A percentile compares a stretch with the other conserved stretches of the same genome.
Evolutionary conservation across 2,329 filamentous ascomycete species (phyloP).

Genomic region (Phoma sp.): DNA sequence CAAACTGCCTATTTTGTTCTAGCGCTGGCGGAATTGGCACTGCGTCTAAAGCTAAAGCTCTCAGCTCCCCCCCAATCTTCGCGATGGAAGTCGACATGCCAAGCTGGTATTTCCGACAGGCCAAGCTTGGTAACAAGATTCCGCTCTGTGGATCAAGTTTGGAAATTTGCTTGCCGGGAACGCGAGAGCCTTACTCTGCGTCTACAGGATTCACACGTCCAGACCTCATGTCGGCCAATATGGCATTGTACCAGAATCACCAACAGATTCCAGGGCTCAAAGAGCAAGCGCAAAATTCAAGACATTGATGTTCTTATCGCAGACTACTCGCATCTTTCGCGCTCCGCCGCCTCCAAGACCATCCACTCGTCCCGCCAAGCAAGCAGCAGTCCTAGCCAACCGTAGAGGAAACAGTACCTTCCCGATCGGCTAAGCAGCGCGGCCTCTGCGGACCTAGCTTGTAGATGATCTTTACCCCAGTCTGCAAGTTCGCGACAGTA

Average conservation of each 20-base stretch:
- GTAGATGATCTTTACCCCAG: not conserved
- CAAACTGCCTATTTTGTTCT: constrained; percentile 6
- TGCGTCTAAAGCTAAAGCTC: not conserved
- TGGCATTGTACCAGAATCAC: too few relatives aligned
- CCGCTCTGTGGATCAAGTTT: not conserved
- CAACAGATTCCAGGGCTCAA: too few relatives aligned
- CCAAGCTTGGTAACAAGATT: not conserved
- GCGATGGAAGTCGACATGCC: too few relatives aligned
- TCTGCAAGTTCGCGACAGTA: not conserved
- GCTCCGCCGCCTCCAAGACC: not conserved
- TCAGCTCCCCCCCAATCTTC: not conserved
- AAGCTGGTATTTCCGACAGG: not conserved
- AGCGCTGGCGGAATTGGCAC: not conserved
- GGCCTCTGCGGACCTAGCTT: not conserved
- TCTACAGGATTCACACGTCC: too few relatives aligned
- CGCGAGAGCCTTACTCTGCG: constrained; percentile 3
- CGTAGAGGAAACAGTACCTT: not conserved
- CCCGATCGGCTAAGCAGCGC: constrained; percentile 4
- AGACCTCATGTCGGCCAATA: too few relatives aligned
- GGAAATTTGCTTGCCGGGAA: not conserved
- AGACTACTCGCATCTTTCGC: too few relatives aligned
- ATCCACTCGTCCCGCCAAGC: not conserved
- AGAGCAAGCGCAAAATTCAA: too few relatives aligned
- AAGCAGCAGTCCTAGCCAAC: not conserved
- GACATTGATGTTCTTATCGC: too few relatives aligned